Evolutionary conservation across 2,329 filamentous ascomycete genomes (phyloP).

Genomic region (Talaromyces amestolkiae): DNA sequence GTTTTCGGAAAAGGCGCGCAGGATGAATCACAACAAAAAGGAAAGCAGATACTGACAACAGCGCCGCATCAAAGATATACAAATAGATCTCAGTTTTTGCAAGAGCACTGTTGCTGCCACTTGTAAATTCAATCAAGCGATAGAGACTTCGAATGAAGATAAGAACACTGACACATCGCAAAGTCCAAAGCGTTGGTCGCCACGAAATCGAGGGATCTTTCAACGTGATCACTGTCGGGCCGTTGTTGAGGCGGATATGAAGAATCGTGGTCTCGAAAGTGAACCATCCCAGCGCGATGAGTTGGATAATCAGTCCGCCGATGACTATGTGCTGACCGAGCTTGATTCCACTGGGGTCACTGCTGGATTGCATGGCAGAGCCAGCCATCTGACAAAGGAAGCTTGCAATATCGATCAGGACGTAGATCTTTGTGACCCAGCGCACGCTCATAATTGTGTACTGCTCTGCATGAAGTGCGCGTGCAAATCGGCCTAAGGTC

Average conservation of each 20-base stretch:
- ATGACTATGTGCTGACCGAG: conserved; percentile 24
- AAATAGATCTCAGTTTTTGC: conserved; percentile 30
- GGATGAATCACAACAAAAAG: conserved; percentile 23
- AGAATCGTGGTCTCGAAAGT: background rate
- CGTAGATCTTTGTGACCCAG: conserved; percentile 41
- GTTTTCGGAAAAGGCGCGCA: background rate
- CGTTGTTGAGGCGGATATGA: background rate
- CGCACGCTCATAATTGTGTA: conserved; percentile 34
- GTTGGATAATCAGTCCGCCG: background rate
- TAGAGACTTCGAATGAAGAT: conserved; percentile 32
- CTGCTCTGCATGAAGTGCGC: conserved; percentile 34
- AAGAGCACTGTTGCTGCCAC: conserved; percentile 18
- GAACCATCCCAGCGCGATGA: conserved; percentile 1
- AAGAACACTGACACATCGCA: conserved; percentile 28
- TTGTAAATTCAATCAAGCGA: conserved; percentile 30
- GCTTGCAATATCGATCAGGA: conserved; percentile 36
- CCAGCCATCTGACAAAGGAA: conserved; percentile 37
- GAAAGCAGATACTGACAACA: conserved; percentile 28
- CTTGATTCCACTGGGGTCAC: conserved; percentile 23
- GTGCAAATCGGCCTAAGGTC: conserved; percentile 42
- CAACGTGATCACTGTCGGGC: background rate
- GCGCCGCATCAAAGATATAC: conserved; percentile 34
- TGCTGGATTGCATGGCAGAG: conserved; percentile 30
- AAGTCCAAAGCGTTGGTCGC: conserved; percentile 28
- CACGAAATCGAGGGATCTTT: conserved; percentile 23